Percentiles rank a stretch among this genome's conserved stretches.
phyloP scores from a whole-genome alignment of 148 eudicot species.

The Chenopodium album region DNA sequence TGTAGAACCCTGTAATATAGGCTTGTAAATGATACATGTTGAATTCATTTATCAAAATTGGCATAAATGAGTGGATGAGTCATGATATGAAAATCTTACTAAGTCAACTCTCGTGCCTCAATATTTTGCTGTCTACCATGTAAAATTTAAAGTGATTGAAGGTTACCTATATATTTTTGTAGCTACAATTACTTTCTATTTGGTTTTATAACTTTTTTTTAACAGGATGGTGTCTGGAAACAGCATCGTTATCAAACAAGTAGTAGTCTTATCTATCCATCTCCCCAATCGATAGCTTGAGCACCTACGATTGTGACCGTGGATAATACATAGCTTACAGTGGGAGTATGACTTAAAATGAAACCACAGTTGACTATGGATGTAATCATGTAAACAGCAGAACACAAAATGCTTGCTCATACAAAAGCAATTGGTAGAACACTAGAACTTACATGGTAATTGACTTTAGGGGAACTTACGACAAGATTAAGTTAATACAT shows the following conservation, averaged over 20 bases:
- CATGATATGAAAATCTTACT: not conserved
- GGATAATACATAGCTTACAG: not conserved
- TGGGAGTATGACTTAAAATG: not conserved
- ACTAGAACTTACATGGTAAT: too few relatives aligned
- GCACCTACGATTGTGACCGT: not conserved
- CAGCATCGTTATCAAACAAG: too few relatives aligned
- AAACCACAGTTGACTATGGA: too few relatives aligned
- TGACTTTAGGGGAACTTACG: not conserved
- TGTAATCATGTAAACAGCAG: too few relatives aligned
- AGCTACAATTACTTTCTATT: not conserved
- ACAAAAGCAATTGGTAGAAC: not conserved
- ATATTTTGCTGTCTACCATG: not conserved
- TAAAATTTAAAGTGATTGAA: too few relatives aligned
- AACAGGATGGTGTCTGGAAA: too few relatives aligned
- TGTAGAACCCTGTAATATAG: constrained; percentile 21
- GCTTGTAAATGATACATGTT: constrained; percentile 18
- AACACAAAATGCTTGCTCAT: not conserved
- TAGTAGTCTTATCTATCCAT: not conserved
- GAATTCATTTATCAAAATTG: not conserved
- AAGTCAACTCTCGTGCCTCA: not conserved
- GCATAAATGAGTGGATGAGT: not conserved
- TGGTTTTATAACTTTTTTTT: not conserved
- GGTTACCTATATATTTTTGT: not conserved
- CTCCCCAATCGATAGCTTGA: not conserved
- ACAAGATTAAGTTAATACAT: not conserved